Conservation (phyloP, 192 early-diverging fungal species). For the Diversispora eburnea region DNA sequence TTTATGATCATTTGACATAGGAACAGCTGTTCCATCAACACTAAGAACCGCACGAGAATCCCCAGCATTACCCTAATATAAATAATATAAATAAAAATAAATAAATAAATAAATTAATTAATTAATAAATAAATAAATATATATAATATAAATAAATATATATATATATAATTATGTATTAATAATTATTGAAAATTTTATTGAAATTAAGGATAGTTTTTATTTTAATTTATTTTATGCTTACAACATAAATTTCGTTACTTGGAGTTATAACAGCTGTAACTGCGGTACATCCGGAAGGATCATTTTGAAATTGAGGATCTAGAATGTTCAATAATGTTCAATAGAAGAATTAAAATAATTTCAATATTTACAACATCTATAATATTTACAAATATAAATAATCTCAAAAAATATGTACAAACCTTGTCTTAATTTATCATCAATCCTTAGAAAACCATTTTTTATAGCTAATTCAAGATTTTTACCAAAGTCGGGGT, state of each 20-base stretch:
- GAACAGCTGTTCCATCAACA: slow-evolving; percentile 65
- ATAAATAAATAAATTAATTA: no score
- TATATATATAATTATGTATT: not conserved
- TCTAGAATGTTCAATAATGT: slow-evolving; percentile 43
- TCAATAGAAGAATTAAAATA: not conserved
- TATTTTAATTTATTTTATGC: not conserved
- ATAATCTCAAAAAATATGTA: not conserved
- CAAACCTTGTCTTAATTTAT: slow-evolving; percentile 68
- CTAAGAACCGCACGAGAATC: slow-evolving; percentile 93
- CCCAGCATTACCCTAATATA: slow-evolving; percentile 78
- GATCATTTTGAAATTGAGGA: slow-evolving; percentile 71
- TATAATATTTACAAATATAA: not conserved
- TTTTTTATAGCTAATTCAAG: slow-evolving; percentile 75
- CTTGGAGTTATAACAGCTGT: slow-evolving; percentile 80
- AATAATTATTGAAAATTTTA: not conserved
- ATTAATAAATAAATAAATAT: not conserved
- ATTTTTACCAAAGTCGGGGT: slow-evolving; percentile 62
- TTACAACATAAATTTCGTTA: slow-evolving; percentile 70
- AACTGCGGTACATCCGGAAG: slow-evolving; percentile 98
- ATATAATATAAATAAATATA: not conserved
- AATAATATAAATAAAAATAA: no score
- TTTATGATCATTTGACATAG: slow-evolving; percentile 94
- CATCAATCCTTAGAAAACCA: slow-evolving; percentile 81
- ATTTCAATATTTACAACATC: not conserved
- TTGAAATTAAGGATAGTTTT: no score